phyloP scores from a whole-genome alignment of 306 rosid genomes.

The Quercus alba region DNA sequence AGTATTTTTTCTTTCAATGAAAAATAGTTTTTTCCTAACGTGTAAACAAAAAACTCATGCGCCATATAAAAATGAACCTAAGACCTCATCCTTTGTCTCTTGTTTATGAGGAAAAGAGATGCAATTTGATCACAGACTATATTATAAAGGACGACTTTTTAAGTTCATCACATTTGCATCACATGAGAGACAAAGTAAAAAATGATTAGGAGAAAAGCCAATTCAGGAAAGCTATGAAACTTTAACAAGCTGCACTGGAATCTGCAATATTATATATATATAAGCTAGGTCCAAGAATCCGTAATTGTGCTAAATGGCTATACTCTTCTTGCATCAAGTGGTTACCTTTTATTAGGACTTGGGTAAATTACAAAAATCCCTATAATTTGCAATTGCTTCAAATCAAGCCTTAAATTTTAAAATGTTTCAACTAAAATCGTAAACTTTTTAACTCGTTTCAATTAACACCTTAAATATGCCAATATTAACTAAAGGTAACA shows the following conservation, averaged over 20 bases:
- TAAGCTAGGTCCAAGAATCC: no score
- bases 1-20: background rate
- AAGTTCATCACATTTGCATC: background rate
- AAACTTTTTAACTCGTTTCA: no score
- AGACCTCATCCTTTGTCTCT: background rate
- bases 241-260: background rate
- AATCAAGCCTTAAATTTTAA: no score
- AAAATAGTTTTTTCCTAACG: background rate
- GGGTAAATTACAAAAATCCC: no score
- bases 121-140: background rate
- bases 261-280: background rate
- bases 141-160: background rate
- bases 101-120: background rate
- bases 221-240: constrained; percentile 4
- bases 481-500: no score
- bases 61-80: background rate
- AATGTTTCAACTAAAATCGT: no score
- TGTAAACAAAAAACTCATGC: background rate
- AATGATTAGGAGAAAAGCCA: constrained; percentile 2
- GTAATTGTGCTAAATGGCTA: no score
- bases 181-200: background rate
- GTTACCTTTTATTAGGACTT: no score
- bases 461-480: no score
- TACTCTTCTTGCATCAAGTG: no score
- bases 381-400: no score